phyloP scores from a whole-genome alignment of 768 basidiomycete species.

The Dioszegia aurantiaca region DNA sequence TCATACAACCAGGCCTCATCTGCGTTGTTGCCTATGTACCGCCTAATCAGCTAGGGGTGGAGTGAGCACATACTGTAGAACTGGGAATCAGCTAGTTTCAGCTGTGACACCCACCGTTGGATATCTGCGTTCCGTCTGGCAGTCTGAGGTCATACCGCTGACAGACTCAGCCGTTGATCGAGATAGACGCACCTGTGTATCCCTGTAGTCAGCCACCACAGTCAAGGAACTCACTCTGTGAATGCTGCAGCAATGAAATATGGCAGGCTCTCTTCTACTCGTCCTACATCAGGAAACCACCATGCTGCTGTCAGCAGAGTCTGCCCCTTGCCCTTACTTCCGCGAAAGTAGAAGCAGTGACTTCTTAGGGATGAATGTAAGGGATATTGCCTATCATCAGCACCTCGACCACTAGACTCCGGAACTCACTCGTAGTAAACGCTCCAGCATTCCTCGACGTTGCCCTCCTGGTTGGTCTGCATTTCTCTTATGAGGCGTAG shows the following conservation, averaged over 20 bases:
- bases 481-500: constrained; percentile 3
- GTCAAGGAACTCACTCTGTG: constrained; percentile 2
- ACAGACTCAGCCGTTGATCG: background rate
- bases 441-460: constrained; percentile 11
- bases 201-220: constrained; percentile 4
- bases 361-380: constrained; percentile 2
- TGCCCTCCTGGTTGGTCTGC: background rate
- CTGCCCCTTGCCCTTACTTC: background rate
- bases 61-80: constrained; percentile 1
- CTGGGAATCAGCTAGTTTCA: too few species aligned
- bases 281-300: constrained; percentile 18
- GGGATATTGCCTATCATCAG: constrained; percentile 12
- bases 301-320: constrained; percentile 1
- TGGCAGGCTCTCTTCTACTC: constrained; percentile 2
- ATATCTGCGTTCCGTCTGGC: background rate
- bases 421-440: constrained; percentile 13
- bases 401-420: background rate
- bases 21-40: constrained; percentile 8
- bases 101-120: background rate
- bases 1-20: constrained; percentile 13
- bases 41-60: background rate
- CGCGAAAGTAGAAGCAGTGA: background rate
- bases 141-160: constrained; percentile 9
- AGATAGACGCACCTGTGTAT: background rate
- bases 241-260: background rate